Evolutionary conservation across 2,329 filamentous ascomycete species (phyloP).

Genomic region (Ophidiomyces ophidiicola): DNA sequence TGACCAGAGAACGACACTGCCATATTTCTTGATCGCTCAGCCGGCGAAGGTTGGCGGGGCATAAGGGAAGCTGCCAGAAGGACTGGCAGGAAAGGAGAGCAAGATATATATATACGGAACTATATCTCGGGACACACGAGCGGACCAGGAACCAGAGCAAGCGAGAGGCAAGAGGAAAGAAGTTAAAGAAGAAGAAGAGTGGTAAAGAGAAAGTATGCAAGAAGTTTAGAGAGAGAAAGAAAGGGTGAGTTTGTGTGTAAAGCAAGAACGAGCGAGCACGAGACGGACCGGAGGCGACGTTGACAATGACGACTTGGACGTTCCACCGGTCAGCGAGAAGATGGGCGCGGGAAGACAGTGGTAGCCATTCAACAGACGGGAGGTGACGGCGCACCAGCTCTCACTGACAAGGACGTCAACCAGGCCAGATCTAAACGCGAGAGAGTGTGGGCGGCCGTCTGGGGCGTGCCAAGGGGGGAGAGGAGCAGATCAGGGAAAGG

Average conservation of each 20-base stretch:
- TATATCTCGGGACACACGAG: no score
- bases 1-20: constrained; percentile 12
- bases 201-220: no score
- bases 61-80: constrained; percentile 9
- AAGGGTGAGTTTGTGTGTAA: no score
- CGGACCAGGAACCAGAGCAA: no score
- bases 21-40: constrained; percentile 11
- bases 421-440: constrained; percentile 7
- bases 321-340: constrained; percentile 10
- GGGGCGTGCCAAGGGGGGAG: not conserved
- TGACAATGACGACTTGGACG: constrained; percentile 11
- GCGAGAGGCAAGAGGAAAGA: no score
- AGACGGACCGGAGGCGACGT: constrained; percentile 10
- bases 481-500: not conserved
- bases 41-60: constrained; percentile 9
- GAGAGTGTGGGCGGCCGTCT: not conserved
- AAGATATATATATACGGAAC: no score
- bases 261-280: no score
- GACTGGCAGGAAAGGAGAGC: not conserved
- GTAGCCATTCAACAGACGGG: constrained; percentile 10
- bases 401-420: constrained; percentile 8
- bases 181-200: not conserved
- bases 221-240: no score
- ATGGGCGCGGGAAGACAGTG: constrained; percentile 2
- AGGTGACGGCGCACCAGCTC: constrained; percentile 8